Percentiles rank a stretch among this genome's conserved stretches.
Conservation (phyloP, 2,329 filamentous ascomycete genomes). For the Aureobasidium namibiae region DNA sequence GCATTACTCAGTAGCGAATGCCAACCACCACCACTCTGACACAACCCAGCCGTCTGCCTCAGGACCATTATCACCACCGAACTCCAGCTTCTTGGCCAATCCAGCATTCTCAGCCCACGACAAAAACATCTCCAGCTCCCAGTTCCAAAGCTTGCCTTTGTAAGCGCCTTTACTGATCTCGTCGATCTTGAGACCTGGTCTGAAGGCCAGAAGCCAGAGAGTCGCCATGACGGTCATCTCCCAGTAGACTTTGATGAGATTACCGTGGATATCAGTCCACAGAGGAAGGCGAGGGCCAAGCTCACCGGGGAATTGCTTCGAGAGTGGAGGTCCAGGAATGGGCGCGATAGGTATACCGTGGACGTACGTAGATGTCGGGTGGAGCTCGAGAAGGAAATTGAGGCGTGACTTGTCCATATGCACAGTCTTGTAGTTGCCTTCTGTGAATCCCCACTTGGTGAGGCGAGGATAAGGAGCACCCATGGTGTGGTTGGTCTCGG, state of each 20-base stretch:
- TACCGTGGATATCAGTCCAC: slow-evolving; percentile 63
- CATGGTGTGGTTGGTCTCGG: slow-evolving; percentile 46
- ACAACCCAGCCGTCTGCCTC: background rate
- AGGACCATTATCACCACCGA: slow-evolving; percentile 20
- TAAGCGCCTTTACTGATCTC: slow-evolving; percentile 42
- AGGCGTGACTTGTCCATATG: slow-evolving; percentile 59
- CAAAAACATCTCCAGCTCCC: slow-evolving; percentile 53
- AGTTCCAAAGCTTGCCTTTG: slow-evolving; percentile 51
- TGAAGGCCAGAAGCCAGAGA: slow-evolving; percentile 53
- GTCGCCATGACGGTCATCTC: slow-evolving; percentile 55
- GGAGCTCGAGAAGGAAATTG: slow-evolving; percentile 53
- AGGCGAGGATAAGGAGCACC: slow-evolving; percentile 33
- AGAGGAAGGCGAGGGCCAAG: slow-evolving; percentile 51
- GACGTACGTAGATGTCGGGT: slow-evolving; percentile 50
- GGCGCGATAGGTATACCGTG: slow-evolving; percentile 7
- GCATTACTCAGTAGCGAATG: background rate
- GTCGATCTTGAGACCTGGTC: slow-evolving; percentile 42
- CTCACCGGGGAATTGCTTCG: slow-evolving; percentile 16
- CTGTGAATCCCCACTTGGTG: slow-evolving; percentile 59
- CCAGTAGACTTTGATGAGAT: slow-evolving; percentile 54
- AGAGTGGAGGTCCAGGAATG: slow-evolving; percentile 21
- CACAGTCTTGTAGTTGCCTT: slow-evolving; percentile 62
- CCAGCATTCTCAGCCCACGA: slow-evolving; percentile 51
- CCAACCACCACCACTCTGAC: slow-evolving; percentile 9
- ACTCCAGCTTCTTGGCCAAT: slow-evolving; percentile 35